Conservation (phyloP, 331 rosid genomes). For the Erythrophleum ivorense region DNA sequence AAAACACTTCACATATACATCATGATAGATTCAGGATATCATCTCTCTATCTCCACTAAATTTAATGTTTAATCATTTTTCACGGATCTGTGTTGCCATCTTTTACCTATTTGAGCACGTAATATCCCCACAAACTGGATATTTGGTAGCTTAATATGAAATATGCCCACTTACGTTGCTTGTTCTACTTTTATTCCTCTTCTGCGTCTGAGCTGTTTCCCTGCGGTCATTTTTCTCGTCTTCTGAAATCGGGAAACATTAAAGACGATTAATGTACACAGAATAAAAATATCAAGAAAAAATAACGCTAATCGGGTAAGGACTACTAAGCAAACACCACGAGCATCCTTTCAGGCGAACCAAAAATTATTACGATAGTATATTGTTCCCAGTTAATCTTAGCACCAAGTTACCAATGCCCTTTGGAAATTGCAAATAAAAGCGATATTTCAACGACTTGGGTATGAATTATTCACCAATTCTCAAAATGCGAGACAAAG, state of each 20-base stretch:
- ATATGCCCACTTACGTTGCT: slow-evolving; percentile 52
- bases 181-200: slow-evolving; percentile 51
- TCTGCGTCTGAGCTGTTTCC: slow-evolving; percentile 53
- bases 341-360: neutral
- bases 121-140: neutral
- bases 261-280: neutral
- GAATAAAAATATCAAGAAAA: neutral
- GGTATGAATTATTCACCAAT: slow-evolving; percentile 52
- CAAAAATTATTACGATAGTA: neutral
- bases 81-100: neutral
- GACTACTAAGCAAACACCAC: neutral
- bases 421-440: neutral
- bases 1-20: neutral
- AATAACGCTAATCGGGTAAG: neutral
- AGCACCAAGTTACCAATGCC: neutral
- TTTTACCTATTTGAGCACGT: slow-evolving; percentile 12
- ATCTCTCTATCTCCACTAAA: neutral
- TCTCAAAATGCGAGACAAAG: slow-evolving; percentile 58
- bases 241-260: slow-evolving; percentile 53
- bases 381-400: neutral
- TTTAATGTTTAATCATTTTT: neutral
- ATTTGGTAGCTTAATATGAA: neutral
- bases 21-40: slow-evolving; percentile 6
- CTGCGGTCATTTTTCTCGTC: slow-evolving; percentile 57
- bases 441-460: neutral